Conservation (phyloP, 2,329 filamentous ascomycete genomes). For the Phialophora expanda region DNA sequence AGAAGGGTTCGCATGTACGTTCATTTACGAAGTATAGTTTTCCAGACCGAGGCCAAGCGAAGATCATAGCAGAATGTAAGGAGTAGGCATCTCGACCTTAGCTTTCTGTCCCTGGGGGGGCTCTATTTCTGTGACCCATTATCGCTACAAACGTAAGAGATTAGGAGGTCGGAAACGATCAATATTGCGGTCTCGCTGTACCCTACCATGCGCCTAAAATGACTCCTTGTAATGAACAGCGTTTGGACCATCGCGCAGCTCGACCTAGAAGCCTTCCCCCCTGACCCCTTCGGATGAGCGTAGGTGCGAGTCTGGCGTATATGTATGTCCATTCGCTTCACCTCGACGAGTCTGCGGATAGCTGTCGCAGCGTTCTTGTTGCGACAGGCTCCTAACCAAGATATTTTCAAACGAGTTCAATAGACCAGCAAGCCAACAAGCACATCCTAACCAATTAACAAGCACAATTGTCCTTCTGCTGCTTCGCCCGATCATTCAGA, state of each 20-base stretch:
- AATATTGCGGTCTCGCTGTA: conserved; percentile 4
- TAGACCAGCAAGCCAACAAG: not conserved
- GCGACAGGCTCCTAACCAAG: not conserved
- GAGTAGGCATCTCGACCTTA: not conserved
- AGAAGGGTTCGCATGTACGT: too few relatives aligned
- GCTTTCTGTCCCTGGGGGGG: not conserved
- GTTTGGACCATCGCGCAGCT: not conserved
- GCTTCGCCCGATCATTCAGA: conserved; percentile 73
- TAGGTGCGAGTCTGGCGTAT: not conserved
- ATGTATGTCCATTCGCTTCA: not conserved
- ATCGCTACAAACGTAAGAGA: not conserved
- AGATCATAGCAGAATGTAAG: not conserved
- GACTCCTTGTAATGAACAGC: not conserved
- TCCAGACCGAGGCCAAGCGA: not conserved
- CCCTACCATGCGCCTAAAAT: conserved; percentile 6
- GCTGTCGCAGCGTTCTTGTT: not conserved
- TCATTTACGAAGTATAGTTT: too few relatives aligned
- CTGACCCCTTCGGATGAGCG: not conserved
- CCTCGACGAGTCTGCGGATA: not conserved
- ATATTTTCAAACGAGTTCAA: conserved; percentile 1
- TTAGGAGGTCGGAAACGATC: not conserved
- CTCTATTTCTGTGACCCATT: not conserved
- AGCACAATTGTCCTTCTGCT: conserved; percentile 86
- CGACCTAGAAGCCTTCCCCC: not conserved
- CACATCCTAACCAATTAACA: conserved; percentile 60